Base-by-base conservation (phyloP, 352 stramenopile genomes). In the Globisporangium okanoganense region DNA sequence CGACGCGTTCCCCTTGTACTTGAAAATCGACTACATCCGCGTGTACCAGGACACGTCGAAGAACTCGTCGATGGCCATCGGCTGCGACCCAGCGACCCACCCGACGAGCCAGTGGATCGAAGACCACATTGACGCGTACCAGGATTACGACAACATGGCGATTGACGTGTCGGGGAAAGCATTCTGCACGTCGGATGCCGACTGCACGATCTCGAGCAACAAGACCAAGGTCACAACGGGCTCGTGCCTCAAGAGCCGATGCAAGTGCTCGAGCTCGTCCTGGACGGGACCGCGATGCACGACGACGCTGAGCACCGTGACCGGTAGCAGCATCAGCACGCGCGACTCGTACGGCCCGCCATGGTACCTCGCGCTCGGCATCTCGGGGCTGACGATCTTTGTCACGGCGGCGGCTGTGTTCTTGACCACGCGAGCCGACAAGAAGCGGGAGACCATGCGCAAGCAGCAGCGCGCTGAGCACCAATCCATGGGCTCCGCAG, bases 1-100 rank as follows among this genome's bases (percentile, higher is more conserved):
- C 58, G 72, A 75, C 27, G 52, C 51, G 2, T 82, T 85, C 62
- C 76, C 76, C 0, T 66, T 85, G 69, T 80, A 60, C 44, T 16
- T 95, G 58, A 84, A 87, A 45, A 84, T 97, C 52, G 90, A 97
- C 74, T 88, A 85, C 59, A 82, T 97, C 20, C 79, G 88, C 8
- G 53, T 96, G 22, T 97, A 96, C 57, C 87, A 96, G 62, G 69
- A 76, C 36, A 65, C 29, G 50, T 75, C 62, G 40, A 64, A 25
- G 20, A 36, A 50, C 7, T 69, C 61, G 24, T 22, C 22, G 8
- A 69, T 69, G 63, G 29, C 50, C n/a, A 35, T 76, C 20, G 64
- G 64, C 18, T 78, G 72, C 24, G 65, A 81, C 22, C 72, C 72
- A n/a, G 18, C 25, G 10, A 69, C 55, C 8, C 72, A 80, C 20